Base-by-base conservation (phyloP, 2,329 filamentous ascomycete genomes). In the Drechslerella coelobrocha region DNA sequence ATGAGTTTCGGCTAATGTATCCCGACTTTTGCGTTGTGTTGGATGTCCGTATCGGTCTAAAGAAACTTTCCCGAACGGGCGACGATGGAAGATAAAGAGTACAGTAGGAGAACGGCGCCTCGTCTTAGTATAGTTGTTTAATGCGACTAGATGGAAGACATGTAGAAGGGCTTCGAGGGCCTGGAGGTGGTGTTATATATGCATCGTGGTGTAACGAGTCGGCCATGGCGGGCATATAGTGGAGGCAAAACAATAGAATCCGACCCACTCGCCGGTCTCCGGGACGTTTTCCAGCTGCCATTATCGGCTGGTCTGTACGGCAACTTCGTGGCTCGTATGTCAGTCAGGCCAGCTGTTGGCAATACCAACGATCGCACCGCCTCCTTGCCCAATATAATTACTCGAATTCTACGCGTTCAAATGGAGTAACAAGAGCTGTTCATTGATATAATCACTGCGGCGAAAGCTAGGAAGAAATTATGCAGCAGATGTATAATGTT, bases 131-230 rank as follows among this genome's bases (percentile, higher is more conserved):
- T n/a, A n/a, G n/a, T n/a, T n/a, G n/a, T n/a, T n/a, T n/a, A n/a
- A n/a, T n/a, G n/a, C n/a, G n/a, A n/a, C n/a, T n/a, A n/a, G n/a
- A n/a, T n/a, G n/a, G n/a, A n/a, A n/a, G n/a, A n/a, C n/a, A n/a
- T n/a, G n/a, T n/a, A n/a, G n/a, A n/a, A n/a, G n/a, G n/a, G n/a
- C n/a, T n/a, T n/a, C n/a, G n/a, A n/a, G n/a, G n/a, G n/a, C n/a
- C n/a, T n/a, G n/a, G n/a, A n/a, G n/a, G n/a, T n/a, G 23, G 47
- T 51, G 21, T 23, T 51, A 51, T 19, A 45, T 45, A 17, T 7
- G n/a, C 5, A 45, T 6, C 39, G 12, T 6, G 41, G n/a, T 45
- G 21, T 45, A 7, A n/a, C 6, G 41, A 45, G 47, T 10, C 17
- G 24, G 23, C n/a, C n/a, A n/a, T n/a, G n/a, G n/a, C n/a, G n/a